Conservation (phyloP, 371 early-diverging fungal species). For the Capniomyces stellatus region DNA sequence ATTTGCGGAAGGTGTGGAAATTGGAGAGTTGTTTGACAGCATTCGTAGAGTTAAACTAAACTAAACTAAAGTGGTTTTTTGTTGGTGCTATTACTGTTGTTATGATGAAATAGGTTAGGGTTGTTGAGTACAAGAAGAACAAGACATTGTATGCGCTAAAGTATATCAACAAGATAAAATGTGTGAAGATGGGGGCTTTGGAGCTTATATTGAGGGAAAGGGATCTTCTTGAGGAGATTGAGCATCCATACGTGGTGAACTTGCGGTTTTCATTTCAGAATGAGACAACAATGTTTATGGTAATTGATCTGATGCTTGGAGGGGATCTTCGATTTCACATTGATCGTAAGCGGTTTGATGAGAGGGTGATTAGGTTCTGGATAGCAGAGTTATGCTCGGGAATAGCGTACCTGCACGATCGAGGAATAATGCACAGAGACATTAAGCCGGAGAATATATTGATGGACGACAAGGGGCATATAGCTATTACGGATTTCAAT, state of each 20-base stretch:
- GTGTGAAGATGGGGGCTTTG: slow-evolving; percentile 43
- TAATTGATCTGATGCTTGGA: slow-evolving; percentile 71
- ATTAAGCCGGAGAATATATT: slow-evolving; percentile 86
- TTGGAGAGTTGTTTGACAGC: no score
- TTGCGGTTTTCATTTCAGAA: slow-evolving; percentile 93
- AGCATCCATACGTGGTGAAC: slow-evolving; percentile 80
- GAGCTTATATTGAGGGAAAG: slow-evolving; percentile 70
- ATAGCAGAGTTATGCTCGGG: slow-evolving; percentile 54
- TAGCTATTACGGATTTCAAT: slow-evolving; percentile 80
- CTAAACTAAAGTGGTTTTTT: neutral
- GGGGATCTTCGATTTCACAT: slow-evolving; percentile 87
- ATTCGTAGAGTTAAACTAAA: no score
- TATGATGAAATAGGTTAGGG: slow-evolving; percentile 46
- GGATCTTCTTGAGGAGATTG: slow-evolving; percentile 62
- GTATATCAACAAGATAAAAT: slow-evolving; percentile 60
- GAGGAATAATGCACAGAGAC: slow-evolving; percentile 41
- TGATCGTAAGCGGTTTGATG: slow-evolving; percentile 45
- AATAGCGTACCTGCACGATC: slow-evolving; percentile 46
- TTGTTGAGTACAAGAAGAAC: slow-evolving; percentile 66
- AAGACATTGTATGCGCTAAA: slow-evolving; percentile 54
- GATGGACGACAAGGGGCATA: slow-evolving; percentile 68
- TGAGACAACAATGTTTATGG: slow-evolving; percentile 59
- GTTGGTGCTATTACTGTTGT: no score
- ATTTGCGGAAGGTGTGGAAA: no score
- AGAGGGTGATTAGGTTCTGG: slow-evolving; percentile 62